Percentiles rank a stretch among this genome's conserved stretches.
Evolutionary conservation across 1,284 basidiomycete genomes (phyloP).

Genomic region (Chalciporus sp.): DNA sequence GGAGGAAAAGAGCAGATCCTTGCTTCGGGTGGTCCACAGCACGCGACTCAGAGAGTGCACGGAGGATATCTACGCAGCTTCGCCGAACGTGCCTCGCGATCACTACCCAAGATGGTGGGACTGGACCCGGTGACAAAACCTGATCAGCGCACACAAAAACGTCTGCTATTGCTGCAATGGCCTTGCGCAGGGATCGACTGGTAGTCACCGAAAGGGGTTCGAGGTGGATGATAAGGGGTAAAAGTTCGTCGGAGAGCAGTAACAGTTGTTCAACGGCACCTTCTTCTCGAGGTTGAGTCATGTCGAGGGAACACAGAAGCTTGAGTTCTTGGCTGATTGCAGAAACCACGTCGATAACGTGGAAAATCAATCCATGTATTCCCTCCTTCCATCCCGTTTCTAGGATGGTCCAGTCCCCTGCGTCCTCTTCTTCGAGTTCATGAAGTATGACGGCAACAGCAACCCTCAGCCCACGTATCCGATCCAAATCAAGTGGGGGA

Average conservation of each 20-base stretch:
- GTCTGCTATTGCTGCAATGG: constrained; percentile 50
- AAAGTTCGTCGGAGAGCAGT: constrained; percentile 50
- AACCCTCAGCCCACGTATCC: constrained; percentile 60
- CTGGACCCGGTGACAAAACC: constrained; percentile 41
- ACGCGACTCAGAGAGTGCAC: constrained; percentile 40
- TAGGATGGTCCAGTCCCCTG: constrained; percentile 55
- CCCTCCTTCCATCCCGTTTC: constrained; percentile 60
- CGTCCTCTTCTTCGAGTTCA: constrained; percentile 49
- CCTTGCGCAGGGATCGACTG: constrained; percentile 46
- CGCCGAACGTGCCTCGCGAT: constrained; percentile 38
- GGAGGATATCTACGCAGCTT: constrained; percentile 53
- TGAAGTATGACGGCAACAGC: constrained; percentile 57
- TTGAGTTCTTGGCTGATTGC: constrained; percentile 54
- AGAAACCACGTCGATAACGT: constrained; percentile 53
- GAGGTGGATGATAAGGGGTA: constrained; percentile 53
- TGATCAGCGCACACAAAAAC: constrained; percentile 57
- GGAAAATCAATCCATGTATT: constrained; percentile 54
- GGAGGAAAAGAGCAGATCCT: constrained; percentile 50
- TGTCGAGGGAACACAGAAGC: constrained; percentile 47
- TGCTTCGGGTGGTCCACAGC: constrained; percentile 41
- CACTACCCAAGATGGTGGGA: constrained; percentile 8
- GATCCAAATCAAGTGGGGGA: constrained; percentile 43
- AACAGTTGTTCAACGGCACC: constrained; percentile 56
- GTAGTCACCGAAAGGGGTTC: constrained; percentile 49
- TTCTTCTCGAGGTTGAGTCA: constrained; percentile 39